phyloP scores from a whole-genome alignment of 2,329 filamentous ascomycete genomes.

The Monilinia laxa region DNA sequence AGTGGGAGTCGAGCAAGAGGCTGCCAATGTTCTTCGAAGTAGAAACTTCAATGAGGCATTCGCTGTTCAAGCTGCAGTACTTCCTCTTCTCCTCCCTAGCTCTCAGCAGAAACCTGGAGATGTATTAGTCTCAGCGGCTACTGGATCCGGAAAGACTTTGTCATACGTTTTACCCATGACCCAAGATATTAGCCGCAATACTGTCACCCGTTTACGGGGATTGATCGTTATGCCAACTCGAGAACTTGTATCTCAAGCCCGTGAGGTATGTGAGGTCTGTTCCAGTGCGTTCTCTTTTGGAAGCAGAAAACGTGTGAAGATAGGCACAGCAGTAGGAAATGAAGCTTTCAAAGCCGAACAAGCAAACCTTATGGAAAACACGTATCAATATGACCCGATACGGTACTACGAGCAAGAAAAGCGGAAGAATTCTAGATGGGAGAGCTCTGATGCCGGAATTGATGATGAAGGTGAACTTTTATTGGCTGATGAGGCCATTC shows the following conservation, averaged over 20 bases:
- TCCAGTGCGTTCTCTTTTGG: conserved; percentile 58
- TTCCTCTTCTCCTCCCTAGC: conserved; percentile 74
- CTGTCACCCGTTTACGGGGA: conserved; percentile 67
- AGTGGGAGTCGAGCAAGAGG: conserved; percentile 61
- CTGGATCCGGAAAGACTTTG: conserved; percentile 92
- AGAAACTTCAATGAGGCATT: conserved; percentile 71
- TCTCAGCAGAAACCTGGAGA: conserved; percentile 66
- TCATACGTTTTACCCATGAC: conserved; percentile 88
- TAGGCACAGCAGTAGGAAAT: conserved; percentile 81
- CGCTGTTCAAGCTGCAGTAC: conserved; percentile 74
- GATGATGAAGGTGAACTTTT: conserved; percentile 43
- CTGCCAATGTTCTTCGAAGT: conserved; percentile 61
- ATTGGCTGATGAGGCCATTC: conserved; percentile 40
- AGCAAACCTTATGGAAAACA: conserved; percentile 58
- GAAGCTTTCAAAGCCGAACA: conserved; percentile 70
- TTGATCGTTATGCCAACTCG: conserved; percentile 87
- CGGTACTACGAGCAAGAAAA: conserved; percentile 49
- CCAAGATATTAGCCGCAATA: conserved; percentile 66
- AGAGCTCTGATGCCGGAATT: conserved; percentile 47
- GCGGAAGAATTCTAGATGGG: conserved; percentile 47
- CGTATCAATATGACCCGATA: conserved; percentile 67
- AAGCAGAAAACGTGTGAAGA: conserved; percentile 65
- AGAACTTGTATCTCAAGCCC: conserved; percentile 84
- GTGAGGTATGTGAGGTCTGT: conserved; percentile 74
- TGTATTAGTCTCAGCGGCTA: conserved; percentile 86